These are phyloP conservation scores for Firmiana major DNA, from an alignment of 345 rosid genomes.

Conservation along the genomic window DNA sequence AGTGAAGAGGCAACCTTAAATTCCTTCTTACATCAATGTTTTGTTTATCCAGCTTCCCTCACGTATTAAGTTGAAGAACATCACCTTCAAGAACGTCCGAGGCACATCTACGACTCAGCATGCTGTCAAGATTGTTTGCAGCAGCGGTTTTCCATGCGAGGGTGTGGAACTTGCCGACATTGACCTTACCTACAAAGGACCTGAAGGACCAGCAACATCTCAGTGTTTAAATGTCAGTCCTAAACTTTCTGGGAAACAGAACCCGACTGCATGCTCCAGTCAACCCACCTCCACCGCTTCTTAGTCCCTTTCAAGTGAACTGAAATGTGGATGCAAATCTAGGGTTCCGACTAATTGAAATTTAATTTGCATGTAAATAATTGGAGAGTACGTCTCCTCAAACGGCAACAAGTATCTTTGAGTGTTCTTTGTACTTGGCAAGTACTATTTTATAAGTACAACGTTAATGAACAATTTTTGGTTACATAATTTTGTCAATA, in stretches of 20 bases:
- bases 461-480: too few species aligned
- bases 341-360: neutral
- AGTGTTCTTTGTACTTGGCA: too few species aligned
- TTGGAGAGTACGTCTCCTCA: too few species aligned
- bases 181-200: conserved; percentile 16
- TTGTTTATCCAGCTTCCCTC: conserved; percentile 17
- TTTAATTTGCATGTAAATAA: too few species aligned
- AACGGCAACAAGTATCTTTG: too few species aligned
- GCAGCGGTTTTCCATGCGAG: conserved; percentile 18
- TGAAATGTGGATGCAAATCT: too few species aligned
- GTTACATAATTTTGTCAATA: too few species aligned
- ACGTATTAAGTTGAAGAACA: conserved; percentile 15
- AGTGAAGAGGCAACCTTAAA: too few species aligned
- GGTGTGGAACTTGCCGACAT: conserved; percentile 25
- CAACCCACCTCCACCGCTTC: too few species aligned
- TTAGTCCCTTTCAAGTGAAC: too few species aligned
- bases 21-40: neutral
- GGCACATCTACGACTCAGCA: conserved; percentile 19
- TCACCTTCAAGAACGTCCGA: conserved; percentile 25
- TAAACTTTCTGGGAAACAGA: conserved; percentile 13
- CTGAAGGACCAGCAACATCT: neutral
- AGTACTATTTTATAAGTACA: too few species aligned
- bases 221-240: conserved; percentile 24
- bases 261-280: conserved; percentile 13
- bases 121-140: conserved; percentile 27